A percentile compares a stretch with the other conserved stretches of the same genome.
phyloP scores from a whole-genome alignment of 495 filamentous ascomycete species.

The Friedmanniomyces endolithicus region DNA sequence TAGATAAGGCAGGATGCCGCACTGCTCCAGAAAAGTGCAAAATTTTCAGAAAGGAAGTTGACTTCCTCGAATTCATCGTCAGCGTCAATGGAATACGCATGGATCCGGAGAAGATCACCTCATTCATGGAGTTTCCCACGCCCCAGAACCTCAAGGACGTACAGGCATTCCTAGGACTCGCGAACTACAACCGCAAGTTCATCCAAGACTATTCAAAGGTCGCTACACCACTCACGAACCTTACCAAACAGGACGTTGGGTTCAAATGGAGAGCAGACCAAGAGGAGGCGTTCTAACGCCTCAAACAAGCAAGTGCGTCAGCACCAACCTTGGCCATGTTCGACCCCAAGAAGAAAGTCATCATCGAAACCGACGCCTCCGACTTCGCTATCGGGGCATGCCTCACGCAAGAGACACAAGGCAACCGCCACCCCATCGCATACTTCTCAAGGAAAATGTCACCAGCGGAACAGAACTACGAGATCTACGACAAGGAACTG shows the following conservation, averaged over 20 bases:
- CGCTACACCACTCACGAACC: background rate
- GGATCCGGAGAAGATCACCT: too few relatives aligned
- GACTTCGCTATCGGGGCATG: background rate
- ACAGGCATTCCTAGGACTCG: background rate
- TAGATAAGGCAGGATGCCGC: background rate
- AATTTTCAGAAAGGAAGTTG: background rate
- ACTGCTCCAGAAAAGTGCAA: background rate
- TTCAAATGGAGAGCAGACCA: background rate
- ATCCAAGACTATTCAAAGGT: background rate
- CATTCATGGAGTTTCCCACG: background rate
- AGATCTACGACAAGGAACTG: constrained; percentile 24
- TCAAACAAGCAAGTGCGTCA: background rate
- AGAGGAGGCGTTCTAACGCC: background rate
- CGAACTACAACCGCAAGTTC: background rate
- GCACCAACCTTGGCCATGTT: background rate
- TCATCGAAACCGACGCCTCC: background rate
- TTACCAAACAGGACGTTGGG: background rate
- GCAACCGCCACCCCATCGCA: constrained; percentile 19
- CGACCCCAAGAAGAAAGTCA: background rate
- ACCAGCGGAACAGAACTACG: constrained; percentile 21
- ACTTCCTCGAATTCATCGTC: background rate
- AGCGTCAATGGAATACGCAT: too few relatives aligned
- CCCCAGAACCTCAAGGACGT: background rate
- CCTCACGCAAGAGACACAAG: constrained; percentile 15
- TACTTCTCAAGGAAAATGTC: constrained; percentile 26